Base-by-base conservation (phyloP, 495 filamentous ascomycete genomes). In the Penicillium malachiteum region DNA sequence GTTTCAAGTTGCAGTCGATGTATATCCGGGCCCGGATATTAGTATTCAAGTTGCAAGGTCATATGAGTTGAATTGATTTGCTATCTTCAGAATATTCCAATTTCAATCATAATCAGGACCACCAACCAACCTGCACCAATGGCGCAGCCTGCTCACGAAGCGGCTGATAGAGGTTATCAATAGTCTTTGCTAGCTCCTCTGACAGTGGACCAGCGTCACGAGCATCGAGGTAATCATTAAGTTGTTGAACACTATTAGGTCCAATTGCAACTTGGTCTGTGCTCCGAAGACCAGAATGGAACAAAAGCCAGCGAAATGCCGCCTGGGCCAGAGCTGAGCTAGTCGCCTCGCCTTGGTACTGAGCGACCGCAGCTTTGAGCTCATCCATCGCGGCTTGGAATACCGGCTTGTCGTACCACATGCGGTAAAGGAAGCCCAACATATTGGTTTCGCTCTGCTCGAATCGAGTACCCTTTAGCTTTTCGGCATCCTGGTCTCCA, bases 181-280 rank as follows among this genome's bases (percentile, higher is more conserved):
- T 35, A 12, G 2, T 18, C 1, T 6, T 1, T 18, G 33, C 46
- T 4, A 48, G 3, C 10, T 34, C 14, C 31, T 48, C 13, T 3
- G 46, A 4, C 11, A 35, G 14, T 1, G 33, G 46, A 48, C 14
- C 14, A 14, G 8, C 46, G 11, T n/a, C 12, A 12, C 46, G 32
- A 5, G 46, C 46, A 3, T 14, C 12, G 1, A 48, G 32, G 13
- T 48, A 48, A 11, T 34, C 32, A 11, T 48, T 7, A 6, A 48
- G 14, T 7, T 48, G 46, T 3, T 13, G 5, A 9, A 48, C 5
- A 1, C 35, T 48, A 18, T 3, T 69, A 31, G 62, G 68, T 3
- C 71, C 71, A 31, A 72, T 48, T 10, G 67, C 64, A n/a, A 74
- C 53, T 5, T 49, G 57, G 47, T 74, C 70, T 1, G 46, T 54